phyloP scores from a whole-genome alignment of 148 eudicot genomes.

The Rhododendron williamsianum region DNA sequence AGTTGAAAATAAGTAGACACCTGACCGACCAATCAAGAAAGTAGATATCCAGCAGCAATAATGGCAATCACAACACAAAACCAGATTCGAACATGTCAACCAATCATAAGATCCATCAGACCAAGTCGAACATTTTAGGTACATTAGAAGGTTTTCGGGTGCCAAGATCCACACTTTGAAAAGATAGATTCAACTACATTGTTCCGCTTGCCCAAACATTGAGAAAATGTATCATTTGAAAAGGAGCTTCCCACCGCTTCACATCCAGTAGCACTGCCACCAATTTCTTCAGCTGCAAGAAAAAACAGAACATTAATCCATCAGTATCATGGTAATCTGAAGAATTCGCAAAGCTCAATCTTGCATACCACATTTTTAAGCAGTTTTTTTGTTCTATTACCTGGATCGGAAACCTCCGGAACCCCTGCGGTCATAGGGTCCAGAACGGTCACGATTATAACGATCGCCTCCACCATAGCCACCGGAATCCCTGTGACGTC shows the following conservation, averaged over 20 bases:
- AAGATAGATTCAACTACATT: conserved; percentile 31
- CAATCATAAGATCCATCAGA: conserved; percentile 43
- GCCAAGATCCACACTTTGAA: conserved; percentile 51
- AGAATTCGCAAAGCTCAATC: background rate
- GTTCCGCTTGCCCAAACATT: conserved; percentile 10
- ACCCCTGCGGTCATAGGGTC: conserved; percentile 76
- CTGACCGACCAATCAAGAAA: conserved; percentile 25
- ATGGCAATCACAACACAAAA: conserved; percentile 46
- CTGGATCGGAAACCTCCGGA: conserved; percentile 44
- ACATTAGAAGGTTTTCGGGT: conserved; percentile 33
- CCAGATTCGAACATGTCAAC: conserved; percentile 36
- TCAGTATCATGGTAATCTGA: background rate
- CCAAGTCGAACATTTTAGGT: conserved; percentile 43
- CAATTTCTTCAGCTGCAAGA: conserved; percentile 46
- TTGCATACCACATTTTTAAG: conserved; percentile 2
- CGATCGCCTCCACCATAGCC: conserved; percentile 71
- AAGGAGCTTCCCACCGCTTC: background rate
- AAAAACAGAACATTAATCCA: background rate
- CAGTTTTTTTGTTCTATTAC: background rate
- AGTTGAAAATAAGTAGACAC: background rate
- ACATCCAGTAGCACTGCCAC: conserved; percentile 10
- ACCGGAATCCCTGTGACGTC: conserved; percentile 61
- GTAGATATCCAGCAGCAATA: conserved; percentile 41
- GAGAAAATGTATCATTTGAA: conserved; percentile 9
- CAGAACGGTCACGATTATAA: conserved; percentile 82